Evolutionary conservation across 75 land plant genomes (phyloP).

Genomic region (Chamaecyparis obtusa): DNA sequence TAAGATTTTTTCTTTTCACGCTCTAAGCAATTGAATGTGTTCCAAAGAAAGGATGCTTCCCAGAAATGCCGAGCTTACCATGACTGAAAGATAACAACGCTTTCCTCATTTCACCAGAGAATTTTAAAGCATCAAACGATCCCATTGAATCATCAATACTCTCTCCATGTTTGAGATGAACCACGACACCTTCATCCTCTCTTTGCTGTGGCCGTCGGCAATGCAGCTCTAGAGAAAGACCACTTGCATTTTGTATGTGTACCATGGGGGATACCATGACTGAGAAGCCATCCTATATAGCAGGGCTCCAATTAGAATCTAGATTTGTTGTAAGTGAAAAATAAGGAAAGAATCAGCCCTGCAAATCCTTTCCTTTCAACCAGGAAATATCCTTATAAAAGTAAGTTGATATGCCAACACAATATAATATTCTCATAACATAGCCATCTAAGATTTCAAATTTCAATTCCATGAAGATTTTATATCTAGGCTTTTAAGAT

Average conservation of each 20-base stretch:
- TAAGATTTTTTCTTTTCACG: background rate
- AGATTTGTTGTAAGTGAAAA: background rate
- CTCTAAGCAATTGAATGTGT: background rate
- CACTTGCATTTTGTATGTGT: constrained; percentile 74
- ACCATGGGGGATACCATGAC: constrained; percentile 72
- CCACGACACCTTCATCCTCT: constrained; percentile 47
- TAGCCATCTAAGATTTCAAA: background rate
- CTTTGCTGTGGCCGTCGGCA: constrained; percentile 58
- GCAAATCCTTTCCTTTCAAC: background rate
- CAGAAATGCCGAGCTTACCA: constrained; percentile 43
- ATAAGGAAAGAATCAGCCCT: background rate
- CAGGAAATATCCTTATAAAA: no score
- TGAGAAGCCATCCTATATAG: constrained; percentile 68
- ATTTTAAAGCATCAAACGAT: constrained; percentile 72
- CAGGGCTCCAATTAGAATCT: constrained; percentile 6
- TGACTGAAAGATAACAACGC: constrained; percentile 74
- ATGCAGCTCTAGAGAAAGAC: constrained; percentile 62
- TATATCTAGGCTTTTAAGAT: background rate
- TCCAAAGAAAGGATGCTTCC: background rate
- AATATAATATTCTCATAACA: background rate
- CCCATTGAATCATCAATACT: constrained; percentile 83
- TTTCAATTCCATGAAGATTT: background rate
- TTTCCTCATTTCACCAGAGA: constrained; percentile 69
- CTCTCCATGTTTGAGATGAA: constrained; percentile 61
- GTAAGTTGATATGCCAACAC: no score